phyloP scores from a whole-genome alignment of 2,329 filamentous ascomycete species.

The Nectriaceae sp. region DNA sequence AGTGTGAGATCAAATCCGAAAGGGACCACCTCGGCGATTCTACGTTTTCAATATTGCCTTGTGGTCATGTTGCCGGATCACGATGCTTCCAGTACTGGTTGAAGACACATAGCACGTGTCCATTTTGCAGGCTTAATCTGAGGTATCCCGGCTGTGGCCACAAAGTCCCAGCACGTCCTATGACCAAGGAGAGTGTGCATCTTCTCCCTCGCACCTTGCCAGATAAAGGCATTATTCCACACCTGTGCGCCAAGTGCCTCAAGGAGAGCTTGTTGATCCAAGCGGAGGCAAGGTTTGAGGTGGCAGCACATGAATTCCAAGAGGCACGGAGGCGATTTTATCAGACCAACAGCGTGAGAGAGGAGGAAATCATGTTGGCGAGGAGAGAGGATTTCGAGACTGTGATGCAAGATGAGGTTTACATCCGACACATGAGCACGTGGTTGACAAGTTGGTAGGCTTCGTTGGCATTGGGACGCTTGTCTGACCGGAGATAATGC shows the following conservation, averaged over 20 bases:
- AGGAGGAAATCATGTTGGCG: slow-evolving; percentile 16
- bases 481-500: neutral
- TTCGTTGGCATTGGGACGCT: neutral
- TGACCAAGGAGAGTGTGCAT: slow-evolving; percentile 33
- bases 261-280: slow-evolving; percentile 6
- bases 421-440: slow-evolving; percentile 22
- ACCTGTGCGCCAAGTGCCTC: slow-evolving; percentile 21
- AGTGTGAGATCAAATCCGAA: slow-evolving; percentile 19
- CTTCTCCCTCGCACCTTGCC: slow-evolving; percentile 35
- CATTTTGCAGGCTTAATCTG: slow-evolving; percentile 36
- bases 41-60: slow-evolving; percentile 35
- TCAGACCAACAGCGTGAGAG: slow-evolving; percentile 5
- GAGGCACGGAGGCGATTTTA: slow-evolving; percentile 16
- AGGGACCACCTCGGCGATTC: slow-evolving; percentile 12
- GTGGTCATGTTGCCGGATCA: slow-evolving; percentile 36
- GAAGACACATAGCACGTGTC: slow-evolving; percentile 27
- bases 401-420: slow-evolving; percentile 19
- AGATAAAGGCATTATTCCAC: slow-evolving; percentile 32
- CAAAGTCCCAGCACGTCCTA: slow-evolving; percentile 20
- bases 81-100: slow-evolving; percentile 33
- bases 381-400: slow-evolving; percentile 23
- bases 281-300: slow-evolving; percentile 14
- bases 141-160: slow-evolving; percentile 33
- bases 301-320: slow-evolving; percentile 12
- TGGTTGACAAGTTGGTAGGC: slow-evolving; percentile 27